A percentile compares a stretch with the other conserved stretches of the same genome.
Evolutionary conservation across 2,329 filamentous ascomycete genomes (phyloP).

Genomic region (Lecanicillium sp.): DNA sequence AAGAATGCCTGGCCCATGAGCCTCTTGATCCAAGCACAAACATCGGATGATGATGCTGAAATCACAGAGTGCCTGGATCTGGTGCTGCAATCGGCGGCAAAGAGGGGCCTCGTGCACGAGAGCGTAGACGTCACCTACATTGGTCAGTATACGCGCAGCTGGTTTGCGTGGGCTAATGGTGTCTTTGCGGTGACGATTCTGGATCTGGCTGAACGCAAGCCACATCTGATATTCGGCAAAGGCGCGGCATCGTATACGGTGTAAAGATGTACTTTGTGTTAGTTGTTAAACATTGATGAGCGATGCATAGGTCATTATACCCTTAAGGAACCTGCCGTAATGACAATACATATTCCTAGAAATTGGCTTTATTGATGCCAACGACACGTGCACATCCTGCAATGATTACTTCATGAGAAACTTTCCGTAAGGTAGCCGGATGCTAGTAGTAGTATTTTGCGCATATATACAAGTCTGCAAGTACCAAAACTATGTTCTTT

Average conservation of each 20-base stretch:
- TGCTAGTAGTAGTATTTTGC: too few species aligned
- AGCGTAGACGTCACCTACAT: constrained; percentile 72
- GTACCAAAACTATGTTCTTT: too few species aligned
- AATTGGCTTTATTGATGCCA: too few species aligned
- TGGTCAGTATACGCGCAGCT: constrained; percentile 71
- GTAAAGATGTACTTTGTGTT: constrained; percentile 19
- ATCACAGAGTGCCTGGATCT: constrained; percentile 65
- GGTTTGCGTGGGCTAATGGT: constrained; percentile 98
- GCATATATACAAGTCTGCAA: too few species aligned
- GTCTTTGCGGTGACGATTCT: constrained; percentile 91
- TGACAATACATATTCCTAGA: too few species aligned
- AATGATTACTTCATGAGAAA: too few species aligned
- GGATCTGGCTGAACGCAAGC: constrained; percentile 81
- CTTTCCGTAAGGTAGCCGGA: too few species aligned
- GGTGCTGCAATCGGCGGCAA: constrained; percentile 69
- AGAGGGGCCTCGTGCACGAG: constrained; percentile 81
- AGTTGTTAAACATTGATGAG: too few species aligned
- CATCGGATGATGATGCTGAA: constrained; percentile 73
- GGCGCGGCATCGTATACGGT: constrained; percentile 52
- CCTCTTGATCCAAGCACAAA: constrained; percentile 84
- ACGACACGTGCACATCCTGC: too few species aligned
- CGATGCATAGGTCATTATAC: too few species aligned
- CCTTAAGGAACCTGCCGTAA: too few species aligned
- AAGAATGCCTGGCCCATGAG: constrained; percentile 96
- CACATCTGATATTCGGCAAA: constrained; percentile 72